Evolutionary conservation across 805 yeast species (phyloP), one percentile per base, ranked within the genome.

Genomic region (Hanseniaspora mollemarum): DNA sequence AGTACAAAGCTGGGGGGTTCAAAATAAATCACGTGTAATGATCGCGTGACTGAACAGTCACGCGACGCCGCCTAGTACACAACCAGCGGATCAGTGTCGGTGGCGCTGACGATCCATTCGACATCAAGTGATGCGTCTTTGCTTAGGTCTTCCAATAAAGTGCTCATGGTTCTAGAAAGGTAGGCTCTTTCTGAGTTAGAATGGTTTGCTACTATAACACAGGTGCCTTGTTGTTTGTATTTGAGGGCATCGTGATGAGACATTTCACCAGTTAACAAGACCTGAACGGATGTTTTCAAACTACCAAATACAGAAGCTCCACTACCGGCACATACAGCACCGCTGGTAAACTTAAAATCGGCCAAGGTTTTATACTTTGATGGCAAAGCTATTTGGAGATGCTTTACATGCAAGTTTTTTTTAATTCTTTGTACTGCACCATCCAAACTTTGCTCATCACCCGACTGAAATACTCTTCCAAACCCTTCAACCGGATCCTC

Each of bases 261-360:
- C 57, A 92, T 67, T 62, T 92, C 99, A 1, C 99, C 99, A 0
- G 98, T 88, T 59, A 79, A 76, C 62, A 75, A 83, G 38, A 87
- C 69, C 59, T 92, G 97, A 2, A 73, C 71, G 0, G 80, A 80
- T 45, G 71, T 70, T 61, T 82, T 74, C 1, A 84, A 77, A 0
- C 75, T 69, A 8, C 76, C 53, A 65, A 87, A 80, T 1, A 88
- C 86, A 1, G 81, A 72, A 2, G 84, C 81, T 0, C 98, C 97
- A 1, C 95, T 83, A 0, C 99, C 99, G 3, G 98, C 97, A 66
- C 99, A 92, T 15, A 92, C 64, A 0, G 96, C 97, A 21, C 87
- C 69, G 0, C 76, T 72, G 22, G 63, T 65, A 49, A 87, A 71
- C 2, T 56, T 55, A 8, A 59, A 62, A 2, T 58, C 57, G 6